Evolutionary conservation across 306 rosid species (phyloP).

Genomic region (Quercus engelmannii): DNA sequence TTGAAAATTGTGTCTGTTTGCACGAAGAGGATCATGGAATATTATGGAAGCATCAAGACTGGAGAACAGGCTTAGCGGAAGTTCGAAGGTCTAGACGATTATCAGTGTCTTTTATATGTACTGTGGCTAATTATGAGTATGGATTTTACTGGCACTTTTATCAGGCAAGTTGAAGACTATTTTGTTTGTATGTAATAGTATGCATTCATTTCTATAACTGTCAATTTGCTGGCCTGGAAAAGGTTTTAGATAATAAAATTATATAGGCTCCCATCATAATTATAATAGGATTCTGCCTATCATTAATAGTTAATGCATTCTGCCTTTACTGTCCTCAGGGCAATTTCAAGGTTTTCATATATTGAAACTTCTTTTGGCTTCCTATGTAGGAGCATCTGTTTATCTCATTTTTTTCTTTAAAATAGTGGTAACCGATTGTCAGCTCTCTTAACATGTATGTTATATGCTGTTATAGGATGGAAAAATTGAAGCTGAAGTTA

Average conservation of each 20-base stretch:
- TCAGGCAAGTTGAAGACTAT: slow-evolving; percentile 58
- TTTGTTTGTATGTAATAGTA: background rate
- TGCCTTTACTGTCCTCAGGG: slow-evolving; percentile 2
- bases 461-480: slow-evolving; percentile 59
- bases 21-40: slow-evolving; percentile 93
- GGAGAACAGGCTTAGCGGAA: slow-evolving; percentile 93
- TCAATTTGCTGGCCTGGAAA: background rate
- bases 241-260: background rate
- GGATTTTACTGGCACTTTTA: slow-evolving; percentile 89
- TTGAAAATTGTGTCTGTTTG: slow-evolving; percentile 73
- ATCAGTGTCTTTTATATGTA: slow-evolving; percentile 71
- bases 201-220: slow-evolving; percentile 7
- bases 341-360: background rate
- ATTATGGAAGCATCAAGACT: slow-evolving; percentile 90
- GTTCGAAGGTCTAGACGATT: slow-evolving; percentile 85
- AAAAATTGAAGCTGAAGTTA: slow-evolving; percentile 89
- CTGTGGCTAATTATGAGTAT: slow-evolving; percentile 89
- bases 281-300: background rate
- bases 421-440: background rate
- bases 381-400: background rate
- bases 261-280: background rate
- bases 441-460: slow-evolving; percentile 13
- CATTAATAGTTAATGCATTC: background rate
- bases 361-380: background rate
- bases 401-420: background rate